Base-by-base conservation (phyloP, 345 rosid species). In the Carallia pectinifolia region DNA sequence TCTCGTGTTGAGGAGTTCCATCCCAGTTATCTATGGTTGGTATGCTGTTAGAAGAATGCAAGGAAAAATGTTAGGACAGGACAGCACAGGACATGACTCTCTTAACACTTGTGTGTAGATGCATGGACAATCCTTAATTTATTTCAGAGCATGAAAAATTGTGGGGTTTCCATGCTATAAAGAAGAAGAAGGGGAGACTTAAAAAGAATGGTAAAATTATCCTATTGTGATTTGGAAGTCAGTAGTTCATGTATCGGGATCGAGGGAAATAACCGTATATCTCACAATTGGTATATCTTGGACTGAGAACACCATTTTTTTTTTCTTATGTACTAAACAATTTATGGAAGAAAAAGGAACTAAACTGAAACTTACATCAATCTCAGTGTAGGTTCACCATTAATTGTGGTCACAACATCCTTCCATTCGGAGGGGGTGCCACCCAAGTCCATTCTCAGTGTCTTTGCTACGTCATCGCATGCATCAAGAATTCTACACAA, bases 361-460 rank as follows among this genome's bases (percentile, higher is more conserved):
- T 5, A 7, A 52, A 71, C 1, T 39, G 71, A 61, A 67, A 81
- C 93, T 88, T 86, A 95, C 97, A 82, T 75, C 78, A 95, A 73
- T 76, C 92, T 89, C 50, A 81, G 70, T 19, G 80, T 90, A 4
- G 96, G 90, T 59, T 48, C 55, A 67, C 82, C 83, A 1, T 59
- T 61, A 62, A 66, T 65, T 69, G 85, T 75, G 37, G 4, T 65
- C 63, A 92, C 81, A 2, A 86, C 78, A 60, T 65, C 65, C 74
- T 80, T 85, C 99, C 99, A 92, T 18, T 83, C 85, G 38, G 96
- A 91, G 65, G 68, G 89, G 67, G 68, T 53, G 75, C 87, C 80
- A 62, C 86, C 87, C 1, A 83, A 86, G 12, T 85, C 90, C 47
- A n/a, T 53, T 5, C 29, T 78, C 23, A 76, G 66, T 65, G 79